Conservation (phyloP, 1,139 yeast species). For the Protomyces pachydermus region DNA sequence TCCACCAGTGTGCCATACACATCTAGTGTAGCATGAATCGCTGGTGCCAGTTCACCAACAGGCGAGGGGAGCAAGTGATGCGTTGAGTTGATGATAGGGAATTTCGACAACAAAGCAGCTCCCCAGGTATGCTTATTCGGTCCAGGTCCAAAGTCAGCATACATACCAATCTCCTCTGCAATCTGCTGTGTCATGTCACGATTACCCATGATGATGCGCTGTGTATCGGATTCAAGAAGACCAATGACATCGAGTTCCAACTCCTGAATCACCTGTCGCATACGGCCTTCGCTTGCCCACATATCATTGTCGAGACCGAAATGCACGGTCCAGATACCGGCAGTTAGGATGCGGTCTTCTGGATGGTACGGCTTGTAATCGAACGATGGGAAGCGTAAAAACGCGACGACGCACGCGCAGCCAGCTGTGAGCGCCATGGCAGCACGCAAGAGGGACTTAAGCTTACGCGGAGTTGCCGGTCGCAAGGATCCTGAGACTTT, state of each 20-base stretch:
- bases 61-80: conserved; percentile 94
- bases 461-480: background rate
- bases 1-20: conserved; percentile 82
- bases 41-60: conserved; percentile 96
- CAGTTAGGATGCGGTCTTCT: conserved; percentile 69
- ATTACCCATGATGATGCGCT: conserved; percentile 89
- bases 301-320: conserved; percentile 94
- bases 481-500: conserved; percentile 27
- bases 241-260: conserved; percentile 90
- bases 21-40: conserved; percentile 90
- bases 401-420: conserved; percentile 41
- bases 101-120: conserved; percentile 81
- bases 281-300: conserved; percentile 95
- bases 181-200: conserved; percentile 86
- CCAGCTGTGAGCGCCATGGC: conserved; percentile 36
- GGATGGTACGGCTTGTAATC: conserved; percentile 72
- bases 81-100: conserved; percentile 83
- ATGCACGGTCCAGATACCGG: conserved; percentile 98
- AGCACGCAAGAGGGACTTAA: conserved; percentile 34
- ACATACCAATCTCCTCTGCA: conserved; percentile 91
- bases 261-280: conserved; percentile 75
- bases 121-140: conserved; percentile 99
- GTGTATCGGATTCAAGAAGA: conserved; percentile 85
- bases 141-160: conserved; percentile 95
- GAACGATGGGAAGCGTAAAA: conserved; percentile 54